Conservation (phyloP, 306 rosid species). For the Trifolium repens region DNA sequence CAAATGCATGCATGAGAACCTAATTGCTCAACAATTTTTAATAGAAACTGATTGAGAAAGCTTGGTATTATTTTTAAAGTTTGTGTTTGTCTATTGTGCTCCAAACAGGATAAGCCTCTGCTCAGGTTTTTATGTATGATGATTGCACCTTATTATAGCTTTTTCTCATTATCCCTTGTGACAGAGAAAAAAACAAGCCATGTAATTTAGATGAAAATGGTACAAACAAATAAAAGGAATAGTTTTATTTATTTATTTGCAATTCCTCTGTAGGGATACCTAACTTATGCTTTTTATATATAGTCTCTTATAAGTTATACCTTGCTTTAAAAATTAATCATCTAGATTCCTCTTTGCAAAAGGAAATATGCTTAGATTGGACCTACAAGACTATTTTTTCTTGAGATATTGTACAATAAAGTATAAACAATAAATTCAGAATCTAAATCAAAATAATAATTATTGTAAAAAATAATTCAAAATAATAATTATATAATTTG, state of each 20-base stretch:
- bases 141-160: neutral
- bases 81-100: neutral
- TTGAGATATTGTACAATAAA: constrained; percentile 26
- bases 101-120: constrained; percentile 3
- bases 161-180: neutral
- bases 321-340: constrained; percentile 44
- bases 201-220: neutral
- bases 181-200: neutral
- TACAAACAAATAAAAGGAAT: constrained; percentile 9
- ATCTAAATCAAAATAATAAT: constrained; percentile 19
- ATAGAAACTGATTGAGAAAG: neutral
- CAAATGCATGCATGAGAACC: neutral
- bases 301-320: neutral
- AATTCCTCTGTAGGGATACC: constrained; percentile 35
- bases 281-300: constrained; percentile 37
- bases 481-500: neutral
- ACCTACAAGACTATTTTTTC: constrained; percentile 22
- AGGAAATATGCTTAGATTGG: constrained; percentile 21
- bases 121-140: neutral
- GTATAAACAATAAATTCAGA: constrained; percentile 4
- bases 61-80: no score
- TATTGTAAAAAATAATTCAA: no score
- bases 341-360: constrained; percentile 41
- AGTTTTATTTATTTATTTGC: constrained; percentile 23
- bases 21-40: neutral